Conservation (phyloP, 2,329 filamentous ascomycete species). For the Sodiomyces alkalinus region DNA sequence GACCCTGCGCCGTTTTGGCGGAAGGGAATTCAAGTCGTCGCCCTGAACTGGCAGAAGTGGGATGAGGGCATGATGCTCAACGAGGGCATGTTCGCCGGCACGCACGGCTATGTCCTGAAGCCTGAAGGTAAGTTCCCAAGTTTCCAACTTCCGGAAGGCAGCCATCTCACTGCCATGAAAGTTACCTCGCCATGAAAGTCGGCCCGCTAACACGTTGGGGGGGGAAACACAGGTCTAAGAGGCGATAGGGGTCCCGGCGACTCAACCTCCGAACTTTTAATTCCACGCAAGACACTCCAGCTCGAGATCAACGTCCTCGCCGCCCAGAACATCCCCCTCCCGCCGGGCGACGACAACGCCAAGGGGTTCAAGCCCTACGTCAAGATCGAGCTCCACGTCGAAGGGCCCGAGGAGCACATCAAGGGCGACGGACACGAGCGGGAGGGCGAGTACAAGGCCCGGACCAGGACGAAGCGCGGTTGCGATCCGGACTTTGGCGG, state of each 20-base stretch:
- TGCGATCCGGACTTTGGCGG: slow-evolving; percentile 46
- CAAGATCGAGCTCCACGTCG: slow-evolving; percentile 72
- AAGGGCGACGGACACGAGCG: slow-evolving; percentile 23
- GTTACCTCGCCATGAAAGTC: slow-evolving; percentile 14
- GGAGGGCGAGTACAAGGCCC: slow-evolving; percentile 37
- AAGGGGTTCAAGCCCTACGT: slow-evolving; percentile 62
- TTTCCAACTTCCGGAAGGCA: no score
- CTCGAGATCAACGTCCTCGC: slow-evolving; percentile 61
- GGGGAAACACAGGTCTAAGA: no score
- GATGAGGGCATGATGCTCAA: slow-evolving; percentile 96
- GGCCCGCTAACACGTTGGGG: no score
- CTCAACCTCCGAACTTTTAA: no score
- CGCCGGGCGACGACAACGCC: slow-evolving; percentile 29
- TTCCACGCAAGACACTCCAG: slow-evolving; percentile 44
- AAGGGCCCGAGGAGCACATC: slow-evolving; percentile 36
- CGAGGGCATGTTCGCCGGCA: slow-evolving; percentile 76
- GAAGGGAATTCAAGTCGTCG: slow-evolving; percentile 78
- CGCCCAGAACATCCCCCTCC: slow-evolving; percentile 61
- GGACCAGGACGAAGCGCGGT: slow-evolving; percentile 42
- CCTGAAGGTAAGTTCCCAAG: slow-evolving; percentile 39
- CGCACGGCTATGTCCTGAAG: slow-evolving; percentile 76
- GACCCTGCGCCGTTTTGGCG: slow-evolving; percentile 79
- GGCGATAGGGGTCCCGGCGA: slow-evolving; percentile 4
- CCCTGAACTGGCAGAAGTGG: slow-evolving; percentile 84
- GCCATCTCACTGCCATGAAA: slow-evolving; percentile 11